These are phyloP conservation scores for Zarea fungicola DNA, from an alignment of 2,329 filamentous ascomycete species.

Conservation along the genomic window DNA sequence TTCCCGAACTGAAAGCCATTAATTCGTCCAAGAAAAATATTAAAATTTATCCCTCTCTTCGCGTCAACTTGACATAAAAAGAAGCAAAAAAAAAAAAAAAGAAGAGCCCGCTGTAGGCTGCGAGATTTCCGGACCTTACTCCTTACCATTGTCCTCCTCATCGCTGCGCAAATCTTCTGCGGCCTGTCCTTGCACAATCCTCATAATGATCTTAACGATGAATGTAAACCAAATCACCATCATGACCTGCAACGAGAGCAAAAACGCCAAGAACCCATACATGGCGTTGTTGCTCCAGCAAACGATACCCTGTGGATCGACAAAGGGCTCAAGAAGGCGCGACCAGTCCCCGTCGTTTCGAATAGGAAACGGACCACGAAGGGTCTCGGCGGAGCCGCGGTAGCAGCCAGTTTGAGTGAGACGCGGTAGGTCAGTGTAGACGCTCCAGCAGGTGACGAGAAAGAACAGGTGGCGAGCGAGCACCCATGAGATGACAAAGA, in stretches of 20 bases:
- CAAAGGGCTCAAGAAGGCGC: conserved; percentile 70
- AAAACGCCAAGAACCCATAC: conserved; percentile 68
- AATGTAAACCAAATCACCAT: conserved; percentile 84
- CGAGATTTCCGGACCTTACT: too few species aligned
- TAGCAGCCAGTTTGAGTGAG: conserved; percentile 69
- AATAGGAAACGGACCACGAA: conserved; percentile 47
- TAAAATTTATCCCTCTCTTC: too few species aligned
- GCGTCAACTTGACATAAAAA: too few species aligned
- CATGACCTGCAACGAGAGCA: conserved; percentile 73
- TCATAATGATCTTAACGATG: conserved; percentile 76
- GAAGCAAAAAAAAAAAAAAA: too few species aligned
- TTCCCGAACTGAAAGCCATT: too few species aligned
- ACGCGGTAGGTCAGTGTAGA: conserved; percentile 61
- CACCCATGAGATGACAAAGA: conserved; percentile 84
- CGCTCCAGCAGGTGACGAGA: conserved; percentile 73
- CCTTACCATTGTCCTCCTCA: conserved; percentile 67
- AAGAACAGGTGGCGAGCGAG: conserved; percentile 77
- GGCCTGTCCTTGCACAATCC: conserved; percentile 67
- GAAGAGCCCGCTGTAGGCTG: background rate
- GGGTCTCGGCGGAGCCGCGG: conserved; percentile 47
- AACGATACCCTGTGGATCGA: conserved; percentile 65
- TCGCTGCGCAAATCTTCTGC: conserved; percentile 87
- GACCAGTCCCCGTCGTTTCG: conserved; percentile 42
- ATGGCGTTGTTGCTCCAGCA: conserved; percentile 74
- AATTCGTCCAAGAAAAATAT: too few species aligned